Evolutionary conservation across 1,284 basidiomycete genomes (phyloP), one percentile per base, ranked within the genome.

Genomic region (Leccinum pachyderme): DNA sequence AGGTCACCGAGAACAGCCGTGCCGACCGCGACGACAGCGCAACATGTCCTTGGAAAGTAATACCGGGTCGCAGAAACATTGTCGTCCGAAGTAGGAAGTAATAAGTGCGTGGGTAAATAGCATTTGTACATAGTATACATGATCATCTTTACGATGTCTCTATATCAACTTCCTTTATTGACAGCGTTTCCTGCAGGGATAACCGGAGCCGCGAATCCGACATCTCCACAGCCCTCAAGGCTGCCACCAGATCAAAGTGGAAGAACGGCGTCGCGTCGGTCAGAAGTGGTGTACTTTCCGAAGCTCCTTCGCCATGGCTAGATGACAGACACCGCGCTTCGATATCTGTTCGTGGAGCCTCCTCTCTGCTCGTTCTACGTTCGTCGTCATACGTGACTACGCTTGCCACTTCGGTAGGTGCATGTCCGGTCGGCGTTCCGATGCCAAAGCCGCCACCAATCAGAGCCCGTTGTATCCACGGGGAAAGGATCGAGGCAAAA

Each of bases 401-500:
- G 31, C 86, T 77, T 2, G 89, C 91, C 55, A 94, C 77, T 64
- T 95, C 93, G 22, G 74, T 74, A 4, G 79, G 79, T 5, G 72
- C 59, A 32, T 71, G 71, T 8, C 71, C 71, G 6, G 77, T 64
- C 1, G 77, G 69, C 4, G 69, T 62, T 6, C 87, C 83, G 25
- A 76, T 78, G 6, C 94, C 94, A 67, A 97, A 96, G 1, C 92
- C 91, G 53, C 88, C 93, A 12, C 91, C 93, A 59, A 93, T 79
- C 47, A 97, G 81, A 2, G 91, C 93, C 49, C 94, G 87, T 55
- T 91, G 86, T 55, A 95, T 93, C 96, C 96, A 98, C 0, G 95
- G 94, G 0, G 93, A 95, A 52, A 95, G 81, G 52, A 98, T 82
- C 27, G 85, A 84, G 8, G 91, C 87, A 69, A 96, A 95, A 74